Evolutionary conservation across 768 basidiomycete genomes (phyloP).

Genomic region (Coprinopsis marcescibilis): DNA sequence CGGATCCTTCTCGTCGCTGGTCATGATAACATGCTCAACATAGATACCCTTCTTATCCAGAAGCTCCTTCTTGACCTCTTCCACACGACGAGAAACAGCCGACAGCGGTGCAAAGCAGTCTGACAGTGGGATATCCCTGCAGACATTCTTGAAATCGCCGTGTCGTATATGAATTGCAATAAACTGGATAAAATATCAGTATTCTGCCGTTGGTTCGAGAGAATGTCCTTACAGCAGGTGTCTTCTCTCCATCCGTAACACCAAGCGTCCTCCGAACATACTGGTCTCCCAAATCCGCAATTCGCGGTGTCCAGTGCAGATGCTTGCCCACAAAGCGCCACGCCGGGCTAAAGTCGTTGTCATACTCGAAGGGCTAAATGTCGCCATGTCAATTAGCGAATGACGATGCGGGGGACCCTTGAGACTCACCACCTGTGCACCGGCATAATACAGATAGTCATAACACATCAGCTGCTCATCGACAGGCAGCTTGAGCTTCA

Average conservation of each 20-base stretch:
- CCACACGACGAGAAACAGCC: conserved; percentile 47
- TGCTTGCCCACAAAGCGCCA: conserved; percentile 51
- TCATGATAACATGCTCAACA: conserved; percentile 52
- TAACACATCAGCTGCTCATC: conserved; percentile 8
- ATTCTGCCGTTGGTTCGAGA: not conserved
- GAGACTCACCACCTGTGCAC: not conserved
- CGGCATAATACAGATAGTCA: conserved; percentile 7
- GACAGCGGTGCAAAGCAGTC: conserved; percentile 49
- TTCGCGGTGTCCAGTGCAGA: conserved; percentile 40
- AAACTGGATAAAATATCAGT: conserved; percentile 28
- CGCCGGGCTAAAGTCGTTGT: conserved; percentile 50
- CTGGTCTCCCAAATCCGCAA: conserved; percentile 37
- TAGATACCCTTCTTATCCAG: conserved; percentile 35
- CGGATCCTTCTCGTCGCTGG: conserved; percentile 53
- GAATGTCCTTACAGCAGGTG: conserved; percentile 38
- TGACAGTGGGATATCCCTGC: conserved; percentile 30
- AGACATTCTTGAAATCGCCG: conserved; percentile 45
- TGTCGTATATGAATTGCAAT: conserved; percentile 54
- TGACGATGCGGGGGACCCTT: not conserved
- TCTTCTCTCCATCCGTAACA: conserved; percentile 27
- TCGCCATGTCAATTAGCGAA: not conserved
- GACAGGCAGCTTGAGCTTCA: not conserved
- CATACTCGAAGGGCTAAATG: conserved; percentile 54
- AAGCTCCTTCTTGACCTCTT: conserved; percentile 48
- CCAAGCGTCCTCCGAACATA: conserved; percentile 43